Conservation (phyloP, 1,284 basidiomycete genomes). For the Ceratobasidium sp. region DNA sequence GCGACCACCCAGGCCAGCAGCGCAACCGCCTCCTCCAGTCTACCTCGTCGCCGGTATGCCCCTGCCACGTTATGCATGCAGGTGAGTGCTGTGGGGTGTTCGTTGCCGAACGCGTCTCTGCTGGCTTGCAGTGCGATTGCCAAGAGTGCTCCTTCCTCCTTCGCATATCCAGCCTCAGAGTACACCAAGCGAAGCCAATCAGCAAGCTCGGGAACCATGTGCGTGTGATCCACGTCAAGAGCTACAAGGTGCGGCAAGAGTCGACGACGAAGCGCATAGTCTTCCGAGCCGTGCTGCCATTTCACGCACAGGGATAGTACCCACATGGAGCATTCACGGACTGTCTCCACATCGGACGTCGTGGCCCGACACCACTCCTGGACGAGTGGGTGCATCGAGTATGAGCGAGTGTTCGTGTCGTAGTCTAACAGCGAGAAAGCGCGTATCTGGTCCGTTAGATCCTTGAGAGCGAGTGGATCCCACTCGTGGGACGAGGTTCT, state of each 20-base stretch:
- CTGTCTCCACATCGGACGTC: too few relatives aligned
- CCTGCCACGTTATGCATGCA: too few relatives aligned
- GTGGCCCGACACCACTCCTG: background rate
- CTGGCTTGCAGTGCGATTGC: too few relatives aligned
- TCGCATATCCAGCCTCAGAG: background rate
- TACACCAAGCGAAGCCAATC: background rate
- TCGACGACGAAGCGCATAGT: background rate
- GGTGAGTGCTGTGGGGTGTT: too few relatives aligned
- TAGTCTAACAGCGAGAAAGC: slow-evolving; percentile 9
- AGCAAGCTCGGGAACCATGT: background rate
- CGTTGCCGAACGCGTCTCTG: too few relatives aligned
- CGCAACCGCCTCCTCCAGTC: too few relatives aligned
- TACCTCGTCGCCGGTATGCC: too few relatives aligned
- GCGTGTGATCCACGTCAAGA: background rate
- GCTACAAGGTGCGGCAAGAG: slow-evolving; percentile 20
- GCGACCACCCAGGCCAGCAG: too few relatives aligned
- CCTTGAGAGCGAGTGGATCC: background rate
- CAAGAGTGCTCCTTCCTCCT: background rate
- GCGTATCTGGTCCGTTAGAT: background rate
- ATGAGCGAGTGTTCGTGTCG: background rate
- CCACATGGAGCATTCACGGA: background rate
- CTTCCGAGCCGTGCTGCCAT: background rate
- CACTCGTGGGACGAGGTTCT: background rate
- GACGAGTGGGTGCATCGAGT: background rate
- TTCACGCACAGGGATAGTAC: background rate